A percentile compares a stretch with the other conserved stretches of the same genome.
Conservation (phyloP, 176 grass and related monocot genomes). For the Triticum dicoccoides region DNA sequence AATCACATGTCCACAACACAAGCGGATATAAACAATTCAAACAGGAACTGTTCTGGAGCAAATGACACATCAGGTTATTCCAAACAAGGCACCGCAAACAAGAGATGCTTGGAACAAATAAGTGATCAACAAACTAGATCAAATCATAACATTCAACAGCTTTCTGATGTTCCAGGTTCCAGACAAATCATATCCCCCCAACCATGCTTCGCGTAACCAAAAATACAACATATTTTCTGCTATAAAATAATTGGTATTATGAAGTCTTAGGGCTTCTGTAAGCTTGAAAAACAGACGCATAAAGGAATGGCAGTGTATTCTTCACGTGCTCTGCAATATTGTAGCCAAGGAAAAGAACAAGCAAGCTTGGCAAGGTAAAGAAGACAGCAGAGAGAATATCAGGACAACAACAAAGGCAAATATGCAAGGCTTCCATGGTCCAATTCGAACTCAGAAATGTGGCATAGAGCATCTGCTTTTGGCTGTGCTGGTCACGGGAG, state of each 20-base stretch:
- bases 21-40: neutral
- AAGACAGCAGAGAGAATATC: conserved; percentile 25
- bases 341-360: neutral
- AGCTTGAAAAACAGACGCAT: neutral
- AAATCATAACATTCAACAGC: neutral
- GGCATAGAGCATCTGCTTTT: conserved; percentile 36
- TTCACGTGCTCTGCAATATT: neutral
- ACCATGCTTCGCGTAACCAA: neutral
- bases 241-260: neutral
- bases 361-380: neutral
- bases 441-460: conserved; percentile 38
- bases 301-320: neutral
- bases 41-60: neutral
- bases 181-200: neutral
- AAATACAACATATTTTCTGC: neutral
- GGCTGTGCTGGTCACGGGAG: conserved; percentile 21
- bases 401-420: conserved; percentile 22
- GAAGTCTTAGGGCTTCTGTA: neutral
- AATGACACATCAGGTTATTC: neutral
- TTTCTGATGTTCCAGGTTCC: neutral
- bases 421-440: conserved; percentile 30
- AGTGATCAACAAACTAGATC: neutral
- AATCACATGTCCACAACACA: neutral
- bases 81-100: neutral
- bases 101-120: neutral